A percentile compares a stretch with the other conserved stretches of the same genome.
Evolutionary conservation across 768 basidiomycete species (phyloP).

Genomic region (Suillus americanus): DNA sequence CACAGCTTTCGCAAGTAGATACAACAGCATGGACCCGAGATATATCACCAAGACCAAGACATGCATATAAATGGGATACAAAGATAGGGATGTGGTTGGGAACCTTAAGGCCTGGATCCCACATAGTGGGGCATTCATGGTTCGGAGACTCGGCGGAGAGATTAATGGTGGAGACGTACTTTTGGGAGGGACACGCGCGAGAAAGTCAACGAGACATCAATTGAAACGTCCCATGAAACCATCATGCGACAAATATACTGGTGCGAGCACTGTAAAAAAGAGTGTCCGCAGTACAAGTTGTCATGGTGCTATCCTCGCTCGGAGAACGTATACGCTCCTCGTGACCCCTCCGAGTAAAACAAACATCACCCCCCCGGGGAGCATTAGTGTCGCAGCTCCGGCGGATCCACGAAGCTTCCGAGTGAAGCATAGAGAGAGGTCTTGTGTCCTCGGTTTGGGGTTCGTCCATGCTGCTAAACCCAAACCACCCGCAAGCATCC

Average conservation of each 20-base stretch:
- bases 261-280: slow-evolving; percentile 32
- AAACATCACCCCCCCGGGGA: slow-evolving; percentile 5
- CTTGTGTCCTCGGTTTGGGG: not conserved
- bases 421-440: not conserved
- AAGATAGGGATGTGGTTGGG: not conserved
- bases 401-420: not conserved
- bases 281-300: slow-evolving; percentile 22
- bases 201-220: not conserved
- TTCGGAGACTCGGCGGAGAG: not conserved
- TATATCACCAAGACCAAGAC: not conserved
- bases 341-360: slow-evolving; percentile 9
- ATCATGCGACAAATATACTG: slow-evolving; percentile 19
- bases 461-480: slow-evolving; percentile 11
- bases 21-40: not conserved
- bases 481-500: slow-evolving; percentile 33
- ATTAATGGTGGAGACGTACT: not conserved
- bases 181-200: not conserved
- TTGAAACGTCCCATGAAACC: not conserved
- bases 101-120: not conserved
- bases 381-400: slow-evolving; percentile 18
- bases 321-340: slow-evolving; percentile 14
- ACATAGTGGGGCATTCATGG: not conserved
- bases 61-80: not conserved
- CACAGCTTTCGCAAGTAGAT: not conserved
- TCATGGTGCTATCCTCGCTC: slow-evolving; percentile 26